Evolutionary conservation across 805 yeast genomes (phyloP).

Genomic region (Starmerella stellata): DNA sequence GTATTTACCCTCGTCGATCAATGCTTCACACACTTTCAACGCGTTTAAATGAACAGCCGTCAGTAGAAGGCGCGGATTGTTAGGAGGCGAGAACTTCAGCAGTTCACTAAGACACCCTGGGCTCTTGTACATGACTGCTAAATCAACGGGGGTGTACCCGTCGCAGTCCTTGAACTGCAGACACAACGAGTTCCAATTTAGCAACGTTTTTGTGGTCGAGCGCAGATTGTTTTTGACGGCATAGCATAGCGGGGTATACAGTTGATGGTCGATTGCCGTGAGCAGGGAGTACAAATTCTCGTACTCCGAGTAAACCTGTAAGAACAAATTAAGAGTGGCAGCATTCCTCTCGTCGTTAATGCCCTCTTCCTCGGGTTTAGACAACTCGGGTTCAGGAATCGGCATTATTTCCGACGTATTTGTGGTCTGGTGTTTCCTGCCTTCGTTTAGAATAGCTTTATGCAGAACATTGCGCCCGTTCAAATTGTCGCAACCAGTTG

Average conservation of each 20-base stretch:
- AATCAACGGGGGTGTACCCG: conserved; percentile 58
- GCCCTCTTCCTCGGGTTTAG: neutral
- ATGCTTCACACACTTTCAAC: conserved; percentile 34
- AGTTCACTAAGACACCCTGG: conserved; percentile 53
- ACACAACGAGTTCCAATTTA: conserved; percentile 23
- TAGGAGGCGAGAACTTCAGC: conserved; percentile 24
- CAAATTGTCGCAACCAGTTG: conserved; percentile 47
- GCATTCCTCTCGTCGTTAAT: neutral
- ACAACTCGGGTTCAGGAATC: neutral
- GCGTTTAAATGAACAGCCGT: conserved; percentile 54
- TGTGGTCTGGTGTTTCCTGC: conserved; percentile 26
- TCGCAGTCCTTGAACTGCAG: conserved; percentile 41
- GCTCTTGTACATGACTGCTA: conserved; percentile 68
- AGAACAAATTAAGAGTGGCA: neutral
- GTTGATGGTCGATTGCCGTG: conserved; percentile 53
- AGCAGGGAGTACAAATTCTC: conserved; percentile 19
- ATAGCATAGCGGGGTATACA: conserved; percentile 76
- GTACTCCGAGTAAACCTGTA: neutral
- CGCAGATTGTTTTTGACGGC: conserved; percentile 72
- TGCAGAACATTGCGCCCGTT: conserved; percentile 74
- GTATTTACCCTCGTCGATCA: conserved; percentile 33
- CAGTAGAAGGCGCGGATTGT: conserved; percentile 28
- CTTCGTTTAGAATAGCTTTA: conserved; percentile 60
- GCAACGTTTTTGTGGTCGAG: conserved; percentile 39
- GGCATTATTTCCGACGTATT: neutral